Percentiles rank a stretch among this genome's conserved stretches.
These are phyloP conservation scores for Pythium vanterpoolii DNA, from an alignment of 352 stramenopile genomes.

Conservation along the genomic window DNA sequence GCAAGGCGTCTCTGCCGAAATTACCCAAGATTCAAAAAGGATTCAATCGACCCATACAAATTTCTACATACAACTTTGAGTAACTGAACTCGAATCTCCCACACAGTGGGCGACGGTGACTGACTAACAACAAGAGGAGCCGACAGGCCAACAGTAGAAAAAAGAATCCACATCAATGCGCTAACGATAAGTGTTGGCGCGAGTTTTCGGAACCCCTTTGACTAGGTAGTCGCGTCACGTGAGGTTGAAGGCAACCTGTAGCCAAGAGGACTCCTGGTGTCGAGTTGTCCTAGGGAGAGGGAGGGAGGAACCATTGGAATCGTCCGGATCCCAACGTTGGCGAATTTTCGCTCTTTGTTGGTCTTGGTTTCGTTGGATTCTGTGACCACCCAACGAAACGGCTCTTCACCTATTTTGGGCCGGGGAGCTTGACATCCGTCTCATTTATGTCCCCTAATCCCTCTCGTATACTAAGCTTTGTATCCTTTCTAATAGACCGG, in stretches of 20 bases:
- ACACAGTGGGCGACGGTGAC: background rate
- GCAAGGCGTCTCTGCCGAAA: no score
- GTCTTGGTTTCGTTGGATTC: background rate
- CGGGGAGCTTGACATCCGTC: background rate
- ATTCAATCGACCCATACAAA: background rate
- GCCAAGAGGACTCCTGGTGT: no score
- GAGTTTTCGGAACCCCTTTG: background rate
- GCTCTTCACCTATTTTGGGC: conserved; percentile 1
- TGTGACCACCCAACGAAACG: background rate
- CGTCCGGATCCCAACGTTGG: no score
- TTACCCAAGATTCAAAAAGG: background rate
- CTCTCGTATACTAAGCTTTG: background rate
- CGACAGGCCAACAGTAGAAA: background rate
- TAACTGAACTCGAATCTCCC: no score
- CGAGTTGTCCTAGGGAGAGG: background rate
- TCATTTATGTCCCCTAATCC: conserved; percentile 1
- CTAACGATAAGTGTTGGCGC: background rate
- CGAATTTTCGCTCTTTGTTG: background rate
- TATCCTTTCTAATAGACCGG: no score
- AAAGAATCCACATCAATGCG: background rate
- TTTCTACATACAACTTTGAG: background rate
- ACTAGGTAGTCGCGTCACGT: background rate
- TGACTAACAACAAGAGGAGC: background rate
- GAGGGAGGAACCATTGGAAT: background rate
- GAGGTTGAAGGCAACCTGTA: no score